These are phyloP conservation scores for Fusarium sp. DNA, from an alignment of 2,329 filamentous ascomycete genomes.

Conservation along the genomic window DNA sequence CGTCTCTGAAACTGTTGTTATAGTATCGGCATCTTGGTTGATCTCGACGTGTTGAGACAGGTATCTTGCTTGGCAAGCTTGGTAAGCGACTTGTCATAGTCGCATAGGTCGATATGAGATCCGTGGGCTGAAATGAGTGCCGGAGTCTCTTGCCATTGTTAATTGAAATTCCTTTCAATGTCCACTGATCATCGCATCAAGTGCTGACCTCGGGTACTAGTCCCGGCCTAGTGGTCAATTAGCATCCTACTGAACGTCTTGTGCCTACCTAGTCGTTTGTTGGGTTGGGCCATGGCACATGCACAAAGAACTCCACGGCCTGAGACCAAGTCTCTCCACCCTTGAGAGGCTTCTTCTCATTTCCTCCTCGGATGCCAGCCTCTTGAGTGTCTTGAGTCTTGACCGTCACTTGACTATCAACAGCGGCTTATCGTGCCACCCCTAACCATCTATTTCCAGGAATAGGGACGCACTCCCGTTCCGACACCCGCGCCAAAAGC, in stretches of 20 bases:
- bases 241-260: constrained; percentile 11
- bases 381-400: neutral
- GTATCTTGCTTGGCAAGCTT: constrained; percentile 4
- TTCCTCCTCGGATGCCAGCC: constrained; percentile 2
- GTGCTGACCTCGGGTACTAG: constrained; percentile 26
- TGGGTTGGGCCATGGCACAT: constrained; percentile 1
- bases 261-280: neutral
- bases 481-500: constrained; percentile 32
- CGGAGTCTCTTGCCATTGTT: constrained; percentile 8
- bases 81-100: constrained; percentile 10
- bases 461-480: constrained; percentile 19
- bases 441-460: neutral
- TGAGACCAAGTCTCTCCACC: constrained; percentile 11
- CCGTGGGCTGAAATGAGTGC: constrained; percentile 25
- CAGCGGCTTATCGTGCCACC: constrained; percentile 27
- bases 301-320: constrained; percentile 2
- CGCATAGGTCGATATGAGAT: constrained; percentile 4
- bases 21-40: neutral
- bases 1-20: neutral
- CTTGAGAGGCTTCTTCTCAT: constrained; percentile 23
- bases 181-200: constrained; percentile 32
- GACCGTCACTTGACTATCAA: constrained; percentile 1
- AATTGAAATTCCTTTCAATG: constrained; percentile 1
- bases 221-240: constrained; percentile 19
- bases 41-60: neutral